Evolutionary conservation across 306 rosid genomes (phyloP).

Genomic region (Canavalia gladiata): DNA sequence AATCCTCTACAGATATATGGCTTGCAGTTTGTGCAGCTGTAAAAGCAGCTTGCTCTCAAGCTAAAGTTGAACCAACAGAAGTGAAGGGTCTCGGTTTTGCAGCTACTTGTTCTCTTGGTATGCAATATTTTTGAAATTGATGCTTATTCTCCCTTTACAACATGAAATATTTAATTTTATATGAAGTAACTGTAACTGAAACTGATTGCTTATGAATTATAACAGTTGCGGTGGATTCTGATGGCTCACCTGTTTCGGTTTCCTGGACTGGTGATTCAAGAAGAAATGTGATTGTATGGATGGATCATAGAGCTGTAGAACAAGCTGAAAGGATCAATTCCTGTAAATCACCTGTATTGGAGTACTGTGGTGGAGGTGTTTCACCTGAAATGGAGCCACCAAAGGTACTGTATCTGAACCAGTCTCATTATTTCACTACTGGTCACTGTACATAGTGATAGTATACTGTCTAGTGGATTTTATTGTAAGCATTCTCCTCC

Average conservation of each 20-base stretch:
- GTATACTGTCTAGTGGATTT: slow-evolving; percentile 4
- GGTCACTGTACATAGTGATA: neutral
- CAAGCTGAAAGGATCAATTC: slow-evolving; percentile 94
- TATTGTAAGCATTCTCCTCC: slow-evolving; percentile 17
- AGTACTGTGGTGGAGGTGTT: slow-evolving; percentile 94
- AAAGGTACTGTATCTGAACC: slow-evolving; percentile 64
- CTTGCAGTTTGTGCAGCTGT: slow-evolving; percentile 94
- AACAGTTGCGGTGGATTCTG: slow-evolving; percentile 92
- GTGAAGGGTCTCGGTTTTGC: slow-evolving; percentile 89
- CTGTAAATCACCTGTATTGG: slow-evolving; percentile 77
- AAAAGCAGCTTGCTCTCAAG: slow-evolving; percentile 79
- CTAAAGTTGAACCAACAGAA: slow-evolving; percentile 72
- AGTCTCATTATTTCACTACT: slow-evolving; percentile 13
- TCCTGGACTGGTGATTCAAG: slow-evolving; percentile 95
- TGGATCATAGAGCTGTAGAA: slow-evolving; percentile 97
- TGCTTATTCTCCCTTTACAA: neutral
- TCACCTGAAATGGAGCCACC: slow-evolving; percentile 99
- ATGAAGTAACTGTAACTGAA: slow-evolving; percentile 20
- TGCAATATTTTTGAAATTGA: slow-evolving; percentile 42
- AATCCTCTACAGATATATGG: slow-evolving; percentile 99
- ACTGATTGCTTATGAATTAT: slow-evolving; percentile 47
- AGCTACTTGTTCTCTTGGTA: slow-evolving; percentile 98
- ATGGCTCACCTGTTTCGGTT: slow-evolving; percentile 90
- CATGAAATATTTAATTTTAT: slow-evolving; percentile 15
- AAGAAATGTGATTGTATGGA: slow-evolving; percentile 96